Conservation (phyloP, 2,329 filamentous ascomycete species). For the Verticillium alfalfae region DNA sequence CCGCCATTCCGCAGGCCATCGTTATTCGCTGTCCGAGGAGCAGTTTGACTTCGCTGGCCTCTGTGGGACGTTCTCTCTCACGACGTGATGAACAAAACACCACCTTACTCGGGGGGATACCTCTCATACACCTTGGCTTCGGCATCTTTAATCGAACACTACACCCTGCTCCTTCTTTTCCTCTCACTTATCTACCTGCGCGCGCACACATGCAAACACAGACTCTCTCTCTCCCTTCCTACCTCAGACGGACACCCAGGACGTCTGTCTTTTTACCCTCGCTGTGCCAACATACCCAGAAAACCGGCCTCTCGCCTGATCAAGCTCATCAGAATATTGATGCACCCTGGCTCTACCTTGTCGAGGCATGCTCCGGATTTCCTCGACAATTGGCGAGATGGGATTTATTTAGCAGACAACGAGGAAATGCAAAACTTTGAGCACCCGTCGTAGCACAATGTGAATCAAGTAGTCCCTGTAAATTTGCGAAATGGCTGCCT, state of each 20-base stretch:
- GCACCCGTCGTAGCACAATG: background rate
- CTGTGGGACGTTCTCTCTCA: background rate
- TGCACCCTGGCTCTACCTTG: background rate
- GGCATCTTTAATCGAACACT: conserved; percentile 10
- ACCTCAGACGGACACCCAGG: background rate
- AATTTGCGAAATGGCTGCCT: background rate
- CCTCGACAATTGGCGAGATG: conserved; percentile 13
- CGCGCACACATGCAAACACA: background rate
- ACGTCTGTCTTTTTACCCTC: conserved; percentile 1
- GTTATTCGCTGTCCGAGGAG: background rate
- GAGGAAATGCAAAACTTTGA: conserved; percentile 13
- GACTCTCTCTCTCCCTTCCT: background rate
- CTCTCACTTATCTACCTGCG: background rate
- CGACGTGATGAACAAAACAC: conserved; percentile 2
- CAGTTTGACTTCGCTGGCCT: background rate
- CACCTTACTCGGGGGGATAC: conserved; percentile 5
- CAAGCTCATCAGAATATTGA: background rate
- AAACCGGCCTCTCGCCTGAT: background rate
- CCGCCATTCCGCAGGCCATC: conserved; percentile 5
- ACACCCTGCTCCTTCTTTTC: conserved; percentile 6
- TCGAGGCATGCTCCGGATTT: background rate
- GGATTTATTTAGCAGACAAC: conserved; percentile 18
- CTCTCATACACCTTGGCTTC: conserved; percentile 5
- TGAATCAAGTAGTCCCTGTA: background rate
- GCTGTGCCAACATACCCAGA: background rate